phyloP scores from a whole-genome alignment of 768 basidiomycete species.

The Podaxis sp. region DNA sequence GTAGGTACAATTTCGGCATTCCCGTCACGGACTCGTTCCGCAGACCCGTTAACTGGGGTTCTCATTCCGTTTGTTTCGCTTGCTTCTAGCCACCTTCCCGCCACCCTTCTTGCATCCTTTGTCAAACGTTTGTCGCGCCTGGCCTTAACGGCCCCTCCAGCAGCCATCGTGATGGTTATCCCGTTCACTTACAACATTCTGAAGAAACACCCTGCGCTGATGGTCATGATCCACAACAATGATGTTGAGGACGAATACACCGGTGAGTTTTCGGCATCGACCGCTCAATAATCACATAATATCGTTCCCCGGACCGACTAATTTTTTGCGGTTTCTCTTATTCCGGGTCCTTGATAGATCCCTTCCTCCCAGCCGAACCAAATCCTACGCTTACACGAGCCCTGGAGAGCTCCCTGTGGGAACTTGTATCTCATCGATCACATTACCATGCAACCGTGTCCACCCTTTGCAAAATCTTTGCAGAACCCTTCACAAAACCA shows the following conservation, averaged over 20 bases:
- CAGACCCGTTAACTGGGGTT: neutral
- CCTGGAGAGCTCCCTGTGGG: slow-evolving; percentile 90
- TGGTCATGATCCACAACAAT: slow-evolving; percentile 87
- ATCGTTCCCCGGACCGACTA: neutral
- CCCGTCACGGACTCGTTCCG: neutral
- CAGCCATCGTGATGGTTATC: slow-evolving; percentile 86
- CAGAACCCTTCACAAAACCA: slow-evolving; percentile 93
- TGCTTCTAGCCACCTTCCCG: slow-evolving; percentile 69
- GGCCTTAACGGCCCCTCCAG: slow-evolving; percentile 82
- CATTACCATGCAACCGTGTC: slow-evolving; percentile 91
- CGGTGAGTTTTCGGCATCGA: slow-evolving; percentile 26
- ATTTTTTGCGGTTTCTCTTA: neutral
- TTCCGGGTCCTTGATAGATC: slow-evolving; percentile 39
- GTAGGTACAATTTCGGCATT: slow-evolving; percentile 44
- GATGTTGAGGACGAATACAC: slow-evolving; percentile 34
- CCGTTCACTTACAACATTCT: slow-evolving; percentile 95
- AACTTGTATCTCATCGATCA: slow-evolving; percentile 71
- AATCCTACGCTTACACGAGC: slow-evolving; percentile 81
- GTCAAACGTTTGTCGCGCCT: slow-evolving; percentile 88
- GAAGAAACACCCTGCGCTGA: slow-evolving; percentile 87
- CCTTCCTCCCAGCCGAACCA: slow-evolving; percentile 63
- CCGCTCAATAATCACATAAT: neutral
- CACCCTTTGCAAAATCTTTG: slow-evolving; percentile 83
- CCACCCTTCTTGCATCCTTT: slow-evolving; percentile 91
- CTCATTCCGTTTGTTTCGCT: neutral